Evolutionary conservation across 2,329 filamentous ascomycete species (phyloP), one percentile per base, ranked within the genome.

Genomic region (Ilyonectria sp.): DNA sequence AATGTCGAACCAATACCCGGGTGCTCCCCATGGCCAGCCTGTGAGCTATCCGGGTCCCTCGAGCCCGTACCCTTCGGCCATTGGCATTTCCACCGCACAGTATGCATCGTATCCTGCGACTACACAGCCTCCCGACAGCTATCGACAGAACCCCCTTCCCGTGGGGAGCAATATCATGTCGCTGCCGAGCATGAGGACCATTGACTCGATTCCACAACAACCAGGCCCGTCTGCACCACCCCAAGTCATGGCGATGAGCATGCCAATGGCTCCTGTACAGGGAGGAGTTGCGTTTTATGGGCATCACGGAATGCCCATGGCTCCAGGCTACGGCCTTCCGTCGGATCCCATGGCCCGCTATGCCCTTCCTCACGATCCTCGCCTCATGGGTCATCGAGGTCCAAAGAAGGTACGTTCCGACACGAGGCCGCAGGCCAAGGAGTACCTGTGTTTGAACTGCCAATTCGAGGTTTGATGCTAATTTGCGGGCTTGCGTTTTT

Each of bases 351-450:
- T 83, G 71, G 79, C 81, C 69, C 81, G 86, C 63, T 87, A 86
- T 71, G 79, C 83, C 37, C 73, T 88, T 43, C 82, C 85, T 35
- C 83, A 83, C 57, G 86, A 88, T 62, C 84, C 85, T 37, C 82
- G 85, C 53, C 79, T 86, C 53, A 69, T 87, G 53, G 82, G 83
- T 47, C 81, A 83, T 52, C 83, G 85, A 58, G 85, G 86, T 21
- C 85, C 87, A 46, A 90, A 89, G 74, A 90, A 89, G 86, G 87
- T 89, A 83, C 63, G 81, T 77, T 60, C n/a, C 33, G 43, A 49
- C 26, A 57, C 49, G 55, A 33, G 49, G 31, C 54, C 64, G 19
- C 47, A 31, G 29, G 21, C 56, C 35, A 9, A 40, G 29, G 62
- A 55, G 50, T 61, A 59, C n/a, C 13, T 52, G 21, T 29, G 23